Evolutionary conservation across 2,329 filamentous ascomycete species (phyloP), one percentile per base, ranked within the genome.

Genomic region (Fusarium sp.): DNA sequence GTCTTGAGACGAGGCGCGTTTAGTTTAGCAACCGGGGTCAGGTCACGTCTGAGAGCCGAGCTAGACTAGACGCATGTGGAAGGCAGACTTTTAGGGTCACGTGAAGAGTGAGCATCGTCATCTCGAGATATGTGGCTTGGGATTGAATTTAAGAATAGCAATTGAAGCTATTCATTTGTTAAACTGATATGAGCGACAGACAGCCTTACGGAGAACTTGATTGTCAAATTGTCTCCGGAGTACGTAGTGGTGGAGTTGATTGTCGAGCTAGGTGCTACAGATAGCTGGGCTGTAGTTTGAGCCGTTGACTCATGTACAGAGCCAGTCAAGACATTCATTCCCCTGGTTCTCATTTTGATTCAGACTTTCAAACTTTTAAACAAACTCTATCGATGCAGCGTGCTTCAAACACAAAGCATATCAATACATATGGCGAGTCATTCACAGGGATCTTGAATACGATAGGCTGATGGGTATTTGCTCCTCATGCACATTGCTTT

Each of bases 201-300:
- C 30, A 50, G 20, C 15, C 32, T 32, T 20, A 30, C 12, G 12
- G 40, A 12, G n/a, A 17, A 60, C 32, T 12, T 12, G 15, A 14
- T 8, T 49, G 42, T 17, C 54, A 50, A 41, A 23, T 32, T 60
- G 23, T 32, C 20, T 33, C 38, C 5, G 33, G 17, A 32, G 50
- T 20, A 45, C 44, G 17, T 23, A 46, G 46, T 37, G 48, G 64
- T 68, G 64, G 64, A 67, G 64, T 68, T 52, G 8, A 26, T 33
- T 67, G 20, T 38, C 15, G 35, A 63, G 37, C 60, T 50, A 38
- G 50, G 38, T 45, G n/a, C 57, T 56, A 42, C 38, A 38, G 40
- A 56, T 56, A 44, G 38, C 38, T 50, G 30, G 64, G 64, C 64
- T 67, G 64, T 46, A 63, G 44, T 68, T 67, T 67, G 64, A 67